Base-by-base conservation (phyloP, 2,329 filamentous ascomycete species). In the Fusarium algeriense region DNA sequence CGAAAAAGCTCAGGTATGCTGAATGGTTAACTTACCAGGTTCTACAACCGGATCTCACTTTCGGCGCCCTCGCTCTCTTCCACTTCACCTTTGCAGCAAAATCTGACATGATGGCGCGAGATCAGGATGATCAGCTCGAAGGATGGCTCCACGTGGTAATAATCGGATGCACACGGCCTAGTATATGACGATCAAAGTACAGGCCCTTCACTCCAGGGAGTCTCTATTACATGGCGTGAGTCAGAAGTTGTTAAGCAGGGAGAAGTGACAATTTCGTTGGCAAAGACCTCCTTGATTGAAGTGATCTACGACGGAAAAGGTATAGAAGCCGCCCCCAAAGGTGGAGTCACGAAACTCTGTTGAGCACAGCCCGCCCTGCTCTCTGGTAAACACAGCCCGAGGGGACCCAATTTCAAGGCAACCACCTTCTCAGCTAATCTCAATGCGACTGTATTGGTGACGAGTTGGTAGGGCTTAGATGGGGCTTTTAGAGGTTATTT, bases 21-120 rank as follows among this genome's bases (percentile, higher is more conserved):
- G 6, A 1, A 3, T 6, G 1, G 0, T 10, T 0, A 15, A 40
- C 65, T 20, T 15, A 69, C 67, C 67, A 69, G 2, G 67, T 69
- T 28, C 32, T 44, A n/a, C 67, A 69, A 10, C 67, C 67, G 7
- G 67, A 69, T n/a, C 60, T 56, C 13, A 69, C 65, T 2, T 69
- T 69, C 1, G 65, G 67, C 2, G 37, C 56, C 1, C 48, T 45
- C 4, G 63, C 49, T 41, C 64, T 38, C 44, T 17, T 67, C 63
- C 63, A 50, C n/a, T 67, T 67, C 2, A 35, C 34, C 10, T 52
- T 38, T 0, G 20, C 17, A 9, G 20, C 32, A 2, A 45, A 15
- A 12, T 49, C 43, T 10, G 43, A 15, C 62, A 65, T 64, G 7
- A 4, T 40, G 35, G 23, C 6, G 20, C 6, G 19, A 37, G 37